Conservation (phyloP, 495 filamentous ascomycete species). For the Hypomontagnella monticulosa region DNA sequence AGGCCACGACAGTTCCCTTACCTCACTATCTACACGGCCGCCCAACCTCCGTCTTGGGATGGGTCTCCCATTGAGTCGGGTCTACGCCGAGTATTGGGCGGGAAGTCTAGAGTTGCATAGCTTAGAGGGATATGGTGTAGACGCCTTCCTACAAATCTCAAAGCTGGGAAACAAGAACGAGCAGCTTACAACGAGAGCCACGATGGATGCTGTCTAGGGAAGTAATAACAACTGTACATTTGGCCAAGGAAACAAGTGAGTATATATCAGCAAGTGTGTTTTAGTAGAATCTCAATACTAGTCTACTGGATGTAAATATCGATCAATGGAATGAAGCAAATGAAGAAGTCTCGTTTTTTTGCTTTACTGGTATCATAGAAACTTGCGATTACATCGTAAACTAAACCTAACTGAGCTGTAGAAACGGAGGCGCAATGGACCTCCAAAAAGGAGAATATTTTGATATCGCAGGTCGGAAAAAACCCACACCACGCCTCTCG, state of each 20-base stretch:
- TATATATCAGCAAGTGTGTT: background rate
- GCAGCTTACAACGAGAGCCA: slow-evolving; percentile 86
- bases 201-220: slow-evolving; percentile 83
- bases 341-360: slow-evolving; percentile 11
- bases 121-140: slow-evolving; percentile 96
- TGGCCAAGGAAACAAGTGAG: background rate
- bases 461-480: slow-evolving; percentile 34
- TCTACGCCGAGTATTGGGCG: slow-evolving; percentile 99
- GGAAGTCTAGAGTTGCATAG: slow-evolving; percentile 91
- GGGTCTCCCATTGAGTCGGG: slow-evolving; percentile 90
- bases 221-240: background rate
- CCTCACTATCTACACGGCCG: slow-evolving; percentile 78
- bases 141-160: slow-evolving; percentile 95
- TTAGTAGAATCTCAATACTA: background rate
- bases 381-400: slow-evolving; percentile 49
- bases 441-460: slow-evolving; percentile 45
- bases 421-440: slow-evolving; percentile 31
- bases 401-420: slow-evolving; percentile 48
- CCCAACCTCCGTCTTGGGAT: slow-evolving; percentile 92
- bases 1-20: slow-evolving; percentile 69
- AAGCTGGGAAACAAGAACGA: slow-evolving; percentile 99
- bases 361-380: slow-evolving; percentile 47
- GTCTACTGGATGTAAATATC: background rate
- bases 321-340: slow-evolving; percentile 10
- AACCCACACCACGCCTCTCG: slow-evolving; percentile 3